Base-by-base conservation (phyloP, 2,329 filamentous ascomycete genomes). In the Sporothrix pseudoabietina region DNA sequence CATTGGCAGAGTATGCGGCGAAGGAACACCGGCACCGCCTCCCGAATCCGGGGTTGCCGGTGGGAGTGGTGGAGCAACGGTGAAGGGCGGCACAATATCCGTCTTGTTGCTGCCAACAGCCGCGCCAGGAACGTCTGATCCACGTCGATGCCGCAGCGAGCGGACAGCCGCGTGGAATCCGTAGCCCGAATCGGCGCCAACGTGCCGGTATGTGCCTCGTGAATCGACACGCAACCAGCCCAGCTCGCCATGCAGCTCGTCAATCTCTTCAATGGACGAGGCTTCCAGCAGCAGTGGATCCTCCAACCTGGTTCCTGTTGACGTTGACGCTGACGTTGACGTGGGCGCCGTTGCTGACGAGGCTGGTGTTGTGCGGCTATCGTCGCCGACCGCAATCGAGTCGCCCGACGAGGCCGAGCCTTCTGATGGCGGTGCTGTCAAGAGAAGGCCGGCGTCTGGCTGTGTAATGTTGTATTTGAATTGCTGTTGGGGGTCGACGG, bases 161-260 rank as follows among this genome's bases (percentile, higher is more conserved):
- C 77, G 75, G 2, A 79, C 77, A 10, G 77, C 77, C 0, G 76
- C 77, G 59, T 78, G 74, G 59, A 79, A 79, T 8, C 73, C 75
- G n/a, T 77, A 78, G 49, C 76, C 75, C 2, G 77, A 76, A 59
- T 78, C 76, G 19, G 76, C 66, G 3, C 78, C 78, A 32, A 79
- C 75, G 55, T 78, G 76, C 10, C 77, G 71, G 32, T 75, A 77
- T 10, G 74, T 77, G 1, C 77, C 77, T 30, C 70, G 71, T 14
- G 77, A 75, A 72, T 78, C 77, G 32, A 78, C 74, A 6, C 76
- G 76, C 54, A 78, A 73, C 77, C 77, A 78, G 14, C 76, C 77
- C 16, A 77, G 73, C 71, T 77, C 75, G 52, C 72, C 75, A 57
- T 78, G 76, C 52, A 78, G 71, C 69, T 75, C 75, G 47, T 76